Evolutionary conservation across 257 asterid species (phyloP), one percentile per base, ranked within the genome.

Genomic region (Mentha longifolia): DNA sequence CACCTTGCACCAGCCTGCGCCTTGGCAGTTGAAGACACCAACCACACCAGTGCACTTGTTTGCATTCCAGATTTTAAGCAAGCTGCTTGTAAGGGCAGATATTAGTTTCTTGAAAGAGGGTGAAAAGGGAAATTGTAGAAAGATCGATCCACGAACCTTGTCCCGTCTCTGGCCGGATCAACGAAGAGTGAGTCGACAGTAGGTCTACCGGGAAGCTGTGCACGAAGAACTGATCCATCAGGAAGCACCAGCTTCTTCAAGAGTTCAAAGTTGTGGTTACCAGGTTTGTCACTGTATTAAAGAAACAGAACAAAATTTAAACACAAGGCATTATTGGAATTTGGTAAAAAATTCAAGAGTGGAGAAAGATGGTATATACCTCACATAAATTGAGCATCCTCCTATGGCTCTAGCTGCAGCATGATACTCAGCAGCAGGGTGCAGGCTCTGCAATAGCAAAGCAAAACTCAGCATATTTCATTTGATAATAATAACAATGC

Each of bases 141-240:
- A 47, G 69, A 42, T 11, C 14, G 6, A 45, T 67, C 1, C 4
- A 43, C 80, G 46, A 49, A 90, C 97, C 96, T 92, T 43, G 74
- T 81, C 47, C 98, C 98, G 4, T 92, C 98, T 82, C 98, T 83
- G 47, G 98, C 95, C 42, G 98, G 96, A 82, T 92, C 98, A 46
- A 80, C 88, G 50, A 92, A 90, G 61, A 92, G 93, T 69, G 94
- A 88, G 82, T 92, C 98, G 31, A 82, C 50, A 31, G 98, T 90
- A 6, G 98, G 98, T 25, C 98, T 87, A 51, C 98, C 98, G 2
- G 98, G 98, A 65, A 92, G 74, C 56, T 79, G 91, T 31, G 97
- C 94, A 12, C 98, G 96, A 67, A 92, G 89, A 55, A 92, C 92
- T 6, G 98, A 92, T 57, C 98, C 98, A 68, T 92, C 97, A 15